phyloP scores from a whole-genome alignment of 108 stramenopile genomes.

The Asterionellopsis glacialis region DNA sequence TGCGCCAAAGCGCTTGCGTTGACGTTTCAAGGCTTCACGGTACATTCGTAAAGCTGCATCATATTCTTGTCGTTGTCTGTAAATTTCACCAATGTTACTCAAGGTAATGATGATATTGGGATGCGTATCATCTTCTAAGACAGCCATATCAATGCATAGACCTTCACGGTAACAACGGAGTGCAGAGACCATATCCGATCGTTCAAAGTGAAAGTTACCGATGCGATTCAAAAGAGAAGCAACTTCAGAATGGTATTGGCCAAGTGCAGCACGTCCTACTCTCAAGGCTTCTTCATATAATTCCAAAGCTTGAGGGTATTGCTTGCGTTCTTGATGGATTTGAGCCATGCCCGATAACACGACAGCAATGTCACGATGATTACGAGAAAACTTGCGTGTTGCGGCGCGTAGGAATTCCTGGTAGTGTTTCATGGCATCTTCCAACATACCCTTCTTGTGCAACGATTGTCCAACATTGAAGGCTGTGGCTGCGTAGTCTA shows the following conservation, averaged over 20 bases:
- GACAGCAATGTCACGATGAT: slow-evolving; percentile 55
- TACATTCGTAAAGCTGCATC: slow-evolving; percentile 43
- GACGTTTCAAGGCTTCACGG: slow-evolving; percentile 46
- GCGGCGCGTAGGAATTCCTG: slow-evolving; percentile 48
- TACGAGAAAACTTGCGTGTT: slow-evolving; percentile 27
- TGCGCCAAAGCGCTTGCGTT: slow-evolving; percentile 28
- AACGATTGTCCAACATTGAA: slow-evolving; percentile 42
- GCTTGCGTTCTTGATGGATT: slow-evolving; percentile 44
- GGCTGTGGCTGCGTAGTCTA: slow-evolving; percentile 36
- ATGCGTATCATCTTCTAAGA: slow-evolving; percentile 28
- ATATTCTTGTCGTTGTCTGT: slow-evolving; percentile 50
- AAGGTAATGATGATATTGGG: slow-evolving; percentile 62
- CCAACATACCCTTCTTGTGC: slow-evolving; percentile 48
- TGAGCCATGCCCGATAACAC: slow-evolving; percentile 61
- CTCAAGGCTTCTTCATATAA: slow-evolving; percentile 37
- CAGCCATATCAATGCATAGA: slow-evolving; percentile 41
- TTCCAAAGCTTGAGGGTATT: slow-evolving; percentile 39
- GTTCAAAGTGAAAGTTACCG: slow-evolving; percentile 61
- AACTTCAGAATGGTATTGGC: slow-evolving; percentile 44
- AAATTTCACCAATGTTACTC: slow-evolving; percentile 62
- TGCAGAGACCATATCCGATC: slow-evolving; percentile 42
- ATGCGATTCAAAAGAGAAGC: slow-evolving; percentile 58
- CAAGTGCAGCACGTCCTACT: slow-evolving; percentile 36
- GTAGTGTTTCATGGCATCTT: slow-evolving; percentile 50
- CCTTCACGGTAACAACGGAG: slow-evolving; percentile 50